phyloP scores from a whole-genome alignment of 169 alveolate genomes.

The Eimeria maxima region DNA sequence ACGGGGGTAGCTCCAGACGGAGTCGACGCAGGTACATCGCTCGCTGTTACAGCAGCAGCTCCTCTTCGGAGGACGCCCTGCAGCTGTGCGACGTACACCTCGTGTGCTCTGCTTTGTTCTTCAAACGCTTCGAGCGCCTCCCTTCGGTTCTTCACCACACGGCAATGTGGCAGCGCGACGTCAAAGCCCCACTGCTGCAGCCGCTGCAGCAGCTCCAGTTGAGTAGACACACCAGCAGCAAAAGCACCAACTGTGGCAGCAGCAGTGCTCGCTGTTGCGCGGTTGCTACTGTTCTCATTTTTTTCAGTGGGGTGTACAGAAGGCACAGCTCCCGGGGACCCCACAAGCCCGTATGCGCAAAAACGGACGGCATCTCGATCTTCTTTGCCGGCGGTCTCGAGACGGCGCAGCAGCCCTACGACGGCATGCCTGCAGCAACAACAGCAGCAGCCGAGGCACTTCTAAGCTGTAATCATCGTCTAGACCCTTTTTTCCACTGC shows the following conservation, averaged over 20 bases:
- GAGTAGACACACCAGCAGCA: conserved; percentile 59
- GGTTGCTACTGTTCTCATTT: not conserved
- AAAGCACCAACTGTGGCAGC: conserved; percentile 23
- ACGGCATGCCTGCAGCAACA: conserved; percentile 51
- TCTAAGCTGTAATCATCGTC: too few species aligned
- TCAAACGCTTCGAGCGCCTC: conserved; percentile 18
- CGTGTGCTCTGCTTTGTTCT: conserved; percentile 13
- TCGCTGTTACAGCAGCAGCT: not conserved
- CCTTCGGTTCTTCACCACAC: not conserved
- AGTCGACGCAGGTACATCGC: not conserved
- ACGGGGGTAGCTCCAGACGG: not conserved
- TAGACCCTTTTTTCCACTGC: too few species aligned
- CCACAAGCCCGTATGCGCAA: conserved; percentile 40
- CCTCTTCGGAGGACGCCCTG: not conserved
- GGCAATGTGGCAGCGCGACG: not conserved
- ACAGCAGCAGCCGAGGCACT: not conserved
- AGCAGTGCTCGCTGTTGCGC: not conserved
- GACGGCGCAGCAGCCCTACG: conserved; percentile 48
- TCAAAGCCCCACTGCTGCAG: conserved; percentile 64
- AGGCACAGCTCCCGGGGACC: not conserved
- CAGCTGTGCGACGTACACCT: not conserved
- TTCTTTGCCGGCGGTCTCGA: not conserved
- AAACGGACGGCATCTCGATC: not conserved
- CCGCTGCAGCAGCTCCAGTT: conserved; percentile 50
- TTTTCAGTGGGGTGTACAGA: not conserved